A percentile compares a stretch with the other conserved stretches of the same genome.
phyloP scores from a whole-genome alignment of 1,139 yeast species.

The Debaryomyces nepalensis region DNA sequence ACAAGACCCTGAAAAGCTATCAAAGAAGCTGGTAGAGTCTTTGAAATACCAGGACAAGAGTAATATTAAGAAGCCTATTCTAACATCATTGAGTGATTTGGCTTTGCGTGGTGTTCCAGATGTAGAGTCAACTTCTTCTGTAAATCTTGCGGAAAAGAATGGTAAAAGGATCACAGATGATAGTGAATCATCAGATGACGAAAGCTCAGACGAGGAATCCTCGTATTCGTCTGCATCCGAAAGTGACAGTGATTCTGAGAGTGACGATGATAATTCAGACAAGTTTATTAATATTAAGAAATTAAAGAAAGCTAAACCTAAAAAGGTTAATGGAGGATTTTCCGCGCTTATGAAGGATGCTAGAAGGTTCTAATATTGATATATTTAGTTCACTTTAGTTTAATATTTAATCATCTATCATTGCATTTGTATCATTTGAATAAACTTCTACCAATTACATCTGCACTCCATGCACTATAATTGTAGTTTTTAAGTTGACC shows the following conservation, averaged over 20 bases:
- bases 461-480: slow-evolving; percentile 33
- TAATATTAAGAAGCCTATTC: slow-evolving; percentile 30
- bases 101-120: slow-evolving; percentile 66
- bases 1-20: slow-evolving; percentile 28
- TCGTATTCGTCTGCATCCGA: slow-evolving; percentile 21
- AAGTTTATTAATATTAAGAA: slow-evolving; percentile 25
- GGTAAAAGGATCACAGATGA: slow-evolving; percentile 8
- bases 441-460: slow-evolving; percentile 29
- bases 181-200: slow-evolving; percentile 12
- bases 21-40: no score
- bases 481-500: slow-evolving; percentile 22
- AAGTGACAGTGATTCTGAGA: slow-evolving; percentile 23
- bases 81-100: slow-evolving; percentile 61
- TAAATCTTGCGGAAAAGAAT: not conserved
- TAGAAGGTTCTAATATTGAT: slow-evolving; percentile 23
- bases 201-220: slow-evolving; percentile 5
- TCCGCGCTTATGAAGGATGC: slow-evolving; percentile 58
- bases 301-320: slow-evolving; percentile 34
- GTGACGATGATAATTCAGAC: slow-evolving; percentile 19
- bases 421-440: slow-evolving; percentile 4
- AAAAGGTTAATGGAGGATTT: slow-evolving; percentile 46
- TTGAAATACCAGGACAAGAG: slow-evolving; percentile 1
- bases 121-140: slow-evolving; percentile 32
- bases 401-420: slow-evolving; percentile 2
- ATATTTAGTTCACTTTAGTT: not conserved